Evolutionary conservation across 805 yeast species (phyloP), one percentile per base, ranked within the genome.

Genomic region (Ogataea chonburiensis): DNA sequence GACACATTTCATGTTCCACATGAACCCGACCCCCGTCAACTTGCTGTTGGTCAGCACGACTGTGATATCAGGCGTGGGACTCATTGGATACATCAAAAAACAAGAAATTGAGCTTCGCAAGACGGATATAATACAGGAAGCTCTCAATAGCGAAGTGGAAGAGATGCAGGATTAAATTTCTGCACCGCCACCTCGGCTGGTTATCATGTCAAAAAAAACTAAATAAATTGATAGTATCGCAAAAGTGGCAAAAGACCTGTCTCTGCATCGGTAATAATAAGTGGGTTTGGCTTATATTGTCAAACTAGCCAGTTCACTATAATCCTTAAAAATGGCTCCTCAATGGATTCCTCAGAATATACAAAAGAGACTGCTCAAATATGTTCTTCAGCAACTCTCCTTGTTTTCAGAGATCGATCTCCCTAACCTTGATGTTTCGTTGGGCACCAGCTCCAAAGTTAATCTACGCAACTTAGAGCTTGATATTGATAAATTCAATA

Each of bases 11-110:
- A 60, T 66, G 5, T 83, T 85, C 56, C 45, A 74, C 33, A 76
- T 76, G 75, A 79, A 89, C 57, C 97, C 98, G 14, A 70, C 69
- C 2, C 96, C 97, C 0, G 73, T 86, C 16, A 89, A 89, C 57
- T 27, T 65, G 0, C 39, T 69, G 1, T 66, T 91, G 40, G 68
- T 86, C 1, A 38, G 54, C 0, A 49, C 73, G 21, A 86, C 94
- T 2, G 56, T 70, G 1, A 19, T 81, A 3, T 64, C 76, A 43
- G 86, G 82, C 1, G 40, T 55, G 3, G 37, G 60, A 3, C 62
- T 79, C 45, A 54, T 77, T 18, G 46, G 47, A 10, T 74, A 53
- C 46, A 76, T 79, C 26, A 61, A 56, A 17, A 40, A 51, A 7
- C 71, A 71, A 46, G 65, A 70, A 24, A 55, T 57, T 29, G 51